These are phyloP conservation scores for Calonectria honghensis DNA, from an alignment of 2,329 filamentous ascomycete genomes.

Conservation along the genomic window DNA sequence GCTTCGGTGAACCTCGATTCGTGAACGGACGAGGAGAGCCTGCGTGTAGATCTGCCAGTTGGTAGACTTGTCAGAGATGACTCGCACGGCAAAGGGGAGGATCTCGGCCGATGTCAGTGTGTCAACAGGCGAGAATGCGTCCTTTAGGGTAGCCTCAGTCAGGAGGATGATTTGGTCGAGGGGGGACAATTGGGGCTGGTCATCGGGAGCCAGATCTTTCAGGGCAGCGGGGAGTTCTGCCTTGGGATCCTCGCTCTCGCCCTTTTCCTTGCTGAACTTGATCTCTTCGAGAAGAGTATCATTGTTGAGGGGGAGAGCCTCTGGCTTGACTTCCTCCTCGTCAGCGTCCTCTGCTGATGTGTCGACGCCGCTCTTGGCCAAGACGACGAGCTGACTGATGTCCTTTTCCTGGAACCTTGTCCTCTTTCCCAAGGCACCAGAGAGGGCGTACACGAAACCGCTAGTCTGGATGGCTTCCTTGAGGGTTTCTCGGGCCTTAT, in stretches of 20 bases:
- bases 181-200: slow-evolving; percentile 87
- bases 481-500: slow-evolving; percentile 82
- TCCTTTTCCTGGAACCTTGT: slow-evolving; percentile 87
- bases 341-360: slow-evolving; percentile 48
- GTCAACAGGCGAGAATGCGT: slow-evolving; percentile 88
- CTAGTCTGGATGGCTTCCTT: slow-evolving; percentile 79
- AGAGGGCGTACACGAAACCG: slow-evolving; percentile 87
- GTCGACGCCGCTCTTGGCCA: slow-evolving; percentile 82
- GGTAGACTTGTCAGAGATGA: slow-evolving; percentile 89
- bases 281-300: slow-evolving; percentile 95
- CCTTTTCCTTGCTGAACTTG: slow-evolving; percentile 79
- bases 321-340: slow-evolving; percentile 68
- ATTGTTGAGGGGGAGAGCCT: slow-evolving; percentile 88
- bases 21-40: slow-evolving; percentile 89
- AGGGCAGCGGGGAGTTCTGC: slow-evolving; percentile 76
- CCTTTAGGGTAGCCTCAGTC: slow-evolving; percentile 90
- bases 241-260: slow-evolving; percentile 60
- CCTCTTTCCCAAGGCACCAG: slow-evolving; percentile 89
- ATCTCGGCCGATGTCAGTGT: slow-evolving; percentile 95
- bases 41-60: slow-evolving; percentile 99
- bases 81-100: slow-evolving; percentile 90
- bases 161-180: slow-evolving; percentile 94
- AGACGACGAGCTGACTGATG: slow-evolving; percentile 91
- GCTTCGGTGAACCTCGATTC: slow-evolving; percentile 91
- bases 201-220: slow-evolving; percentile 80